These are phyloP conservation scores for Kwoniella newhampshirensis DNA, from an alignment of 768 basidiomycete species.

Conservation along the genomic window DNA sequence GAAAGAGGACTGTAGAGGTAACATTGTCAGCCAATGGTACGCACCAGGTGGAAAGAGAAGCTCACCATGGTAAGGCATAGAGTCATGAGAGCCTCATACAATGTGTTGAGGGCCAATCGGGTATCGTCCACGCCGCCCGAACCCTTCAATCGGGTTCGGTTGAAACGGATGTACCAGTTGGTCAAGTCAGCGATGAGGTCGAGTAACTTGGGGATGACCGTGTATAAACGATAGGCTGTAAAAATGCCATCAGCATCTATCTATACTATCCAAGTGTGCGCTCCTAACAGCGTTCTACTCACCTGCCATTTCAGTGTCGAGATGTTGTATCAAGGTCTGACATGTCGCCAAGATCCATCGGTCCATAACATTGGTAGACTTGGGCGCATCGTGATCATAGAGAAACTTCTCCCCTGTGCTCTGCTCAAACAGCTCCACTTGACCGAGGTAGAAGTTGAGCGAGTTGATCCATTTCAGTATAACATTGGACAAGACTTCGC, in stretches of 20 bases:
- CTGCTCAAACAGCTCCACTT: conserved; percentile 82
- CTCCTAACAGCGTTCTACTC: conserved; percentile 32
- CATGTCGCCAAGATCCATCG: conserved; percentile 98
- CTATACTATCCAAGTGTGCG: neutral
- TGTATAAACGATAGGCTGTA: conserved; percentile 84
- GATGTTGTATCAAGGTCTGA: conserved; percentile 88
- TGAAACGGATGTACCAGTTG: conserved; percentile 99
- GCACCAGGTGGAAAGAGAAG: neutral
- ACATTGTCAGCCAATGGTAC: neutral
- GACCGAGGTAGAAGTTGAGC: conserved; percentile 98
- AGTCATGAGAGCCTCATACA: conserved; percentile 93
- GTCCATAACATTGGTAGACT: conserved; percentile 94
- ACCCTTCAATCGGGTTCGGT: conserved; percentile 91
- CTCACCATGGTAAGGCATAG: conserved; percentile 91
- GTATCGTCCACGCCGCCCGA: conserved; percentile 89
- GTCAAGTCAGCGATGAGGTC: conserved; percentile 93
- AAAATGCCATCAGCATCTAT: neutral
- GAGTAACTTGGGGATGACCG: conserved; percentile 89
- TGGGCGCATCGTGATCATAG: conserved; percentile 80
- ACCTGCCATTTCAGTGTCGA: conserved; percentile 90
- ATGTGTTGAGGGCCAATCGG: conserved; percentile 80
- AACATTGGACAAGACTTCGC: conserved; percentile 93
- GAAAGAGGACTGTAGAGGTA: conserved; percentile 74
- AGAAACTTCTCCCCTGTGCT: conserved; percentile 71
- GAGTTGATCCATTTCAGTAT: conserved; percentile 97